Percentiles rank a stretch among this genome's conserved stretches.
Conservation (phyloP, 495 filamentous ascomycete genomes). For the Rostrohypoxylon terebratum region DNA sequence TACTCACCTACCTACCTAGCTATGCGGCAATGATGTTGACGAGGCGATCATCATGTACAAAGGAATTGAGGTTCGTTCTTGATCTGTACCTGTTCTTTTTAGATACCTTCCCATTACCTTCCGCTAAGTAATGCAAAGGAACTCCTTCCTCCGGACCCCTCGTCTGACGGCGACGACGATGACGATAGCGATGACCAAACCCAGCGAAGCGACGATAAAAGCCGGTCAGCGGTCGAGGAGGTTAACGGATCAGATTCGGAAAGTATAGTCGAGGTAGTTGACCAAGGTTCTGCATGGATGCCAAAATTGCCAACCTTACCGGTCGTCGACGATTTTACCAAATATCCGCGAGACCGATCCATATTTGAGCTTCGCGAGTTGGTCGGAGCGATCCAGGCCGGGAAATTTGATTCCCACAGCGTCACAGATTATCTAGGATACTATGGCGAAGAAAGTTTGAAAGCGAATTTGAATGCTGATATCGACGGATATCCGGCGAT, state of each 20-base stretch:
- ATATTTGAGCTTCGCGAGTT: slow-evolving; percentile 12
- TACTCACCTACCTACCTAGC: slow-evolving; percentile 4
- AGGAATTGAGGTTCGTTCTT: slow-evolving; percentile 13
- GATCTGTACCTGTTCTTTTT: neutral
- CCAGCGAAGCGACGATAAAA: neutral
- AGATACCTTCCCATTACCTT: neutral
- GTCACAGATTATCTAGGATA: slow-evolving; percentile 13
- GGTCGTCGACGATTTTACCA: neutral
- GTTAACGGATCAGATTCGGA: neutral
- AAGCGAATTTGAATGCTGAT: slow-evolving; percentile 5
- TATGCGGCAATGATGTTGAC: slow-evolving; percentile 11
- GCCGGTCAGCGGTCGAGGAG: neutral
- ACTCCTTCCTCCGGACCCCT: slow-evolving; percentile 16
- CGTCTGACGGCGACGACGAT: neutral
- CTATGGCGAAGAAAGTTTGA: slow-evolving; percentile 6
- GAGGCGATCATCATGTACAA: slow-evolving; percentile 16
- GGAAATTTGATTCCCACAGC: slow-evolving; percentile 1
- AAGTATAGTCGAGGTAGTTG: neutral
- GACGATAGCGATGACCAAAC: neutral
- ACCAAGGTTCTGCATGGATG: slow-evolving; percentile 13
- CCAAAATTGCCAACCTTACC: slow-evolving; percentile 14
- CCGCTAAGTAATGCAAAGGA: neutral
- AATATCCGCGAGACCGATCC: neutral
- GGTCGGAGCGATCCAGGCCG: slow-evolving; percentile 20
- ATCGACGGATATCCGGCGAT: slow-evolving; percentile 20